Evolutionary conservation across 306 rosid species (phyloP).

Genomic region (Lagenaria siceraria): DNA sequence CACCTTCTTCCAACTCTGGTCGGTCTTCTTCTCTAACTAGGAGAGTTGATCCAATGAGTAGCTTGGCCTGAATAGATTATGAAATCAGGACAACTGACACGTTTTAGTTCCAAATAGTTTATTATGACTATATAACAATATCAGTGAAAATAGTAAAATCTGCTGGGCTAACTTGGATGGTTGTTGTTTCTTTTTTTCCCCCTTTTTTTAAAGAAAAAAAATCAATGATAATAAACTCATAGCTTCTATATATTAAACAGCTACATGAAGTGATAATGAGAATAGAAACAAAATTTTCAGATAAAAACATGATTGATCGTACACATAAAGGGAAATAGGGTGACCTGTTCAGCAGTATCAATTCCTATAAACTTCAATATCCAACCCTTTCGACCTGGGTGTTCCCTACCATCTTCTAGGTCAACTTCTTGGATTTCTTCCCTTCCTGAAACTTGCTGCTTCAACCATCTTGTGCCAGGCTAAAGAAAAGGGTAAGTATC

Average conservation of each 20-base stretch:
- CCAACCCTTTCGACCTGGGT: constrained; percentile 76
- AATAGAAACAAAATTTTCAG: not conserved
- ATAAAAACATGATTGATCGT: not conserved
- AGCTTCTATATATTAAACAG: not conserved
- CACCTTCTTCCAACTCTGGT: constrained; percentile 77
- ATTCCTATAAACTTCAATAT: constrained; percentile 63
- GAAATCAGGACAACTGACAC: constrained; percentile 15
- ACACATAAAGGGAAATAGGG: not conserved
- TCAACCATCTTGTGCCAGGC: constrained; percentile 92
- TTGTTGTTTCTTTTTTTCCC: not conserved
- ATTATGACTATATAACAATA: not conserved
- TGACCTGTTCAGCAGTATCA: constrained; percentile 60
- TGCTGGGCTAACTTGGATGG: not conserved
- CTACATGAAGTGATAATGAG: not conserved
- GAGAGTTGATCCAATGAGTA: constrained; percentile 70
- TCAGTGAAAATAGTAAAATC: not conserved
- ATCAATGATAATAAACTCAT: too few species aligned
- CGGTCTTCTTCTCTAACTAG: constrained; percentile 79
- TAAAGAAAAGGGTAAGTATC: constrained; percentile 10
- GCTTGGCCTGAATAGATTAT: constrained; percentile 55
- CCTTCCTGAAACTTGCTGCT: constrained; percentile 36
- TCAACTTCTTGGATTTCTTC: constrained; percentile 55
- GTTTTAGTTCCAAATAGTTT: not conserved
- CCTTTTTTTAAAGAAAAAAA: too few species aligned
- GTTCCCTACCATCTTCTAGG: constrained; percentile 79